These are phyloP conservation scores for Paraurostyla sp. DNA, from an alignment of 73 alveolate species.

Conservation along the genomic window DNA sequence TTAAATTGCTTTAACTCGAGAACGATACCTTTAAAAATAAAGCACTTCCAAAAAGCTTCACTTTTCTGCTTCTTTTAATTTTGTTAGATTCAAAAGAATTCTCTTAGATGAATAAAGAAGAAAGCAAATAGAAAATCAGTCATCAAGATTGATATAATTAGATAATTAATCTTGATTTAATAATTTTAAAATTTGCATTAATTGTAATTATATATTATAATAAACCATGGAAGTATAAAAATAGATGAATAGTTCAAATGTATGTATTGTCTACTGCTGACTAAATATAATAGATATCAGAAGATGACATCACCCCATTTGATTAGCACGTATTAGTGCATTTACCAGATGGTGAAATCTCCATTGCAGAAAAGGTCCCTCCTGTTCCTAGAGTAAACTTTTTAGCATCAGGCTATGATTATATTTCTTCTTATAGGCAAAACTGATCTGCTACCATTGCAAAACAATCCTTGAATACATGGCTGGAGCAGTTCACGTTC, in stretches of 20 bases:
- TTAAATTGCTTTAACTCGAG: too few relatives aligned
- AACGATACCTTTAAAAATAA: neutral
- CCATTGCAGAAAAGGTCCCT: conserved; percentile 37
- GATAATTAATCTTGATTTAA: neutral
- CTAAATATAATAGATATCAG: neutral
- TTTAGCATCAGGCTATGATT: neutral
- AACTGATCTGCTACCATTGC: conserved; percentile 39
- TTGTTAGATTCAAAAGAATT: neutral
- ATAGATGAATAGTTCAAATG: too few relatives aligned
- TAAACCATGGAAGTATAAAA: neutral
- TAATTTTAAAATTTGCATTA: neutral
- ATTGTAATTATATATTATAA: too few relatives aligned
- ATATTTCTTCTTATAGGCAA: neutral
- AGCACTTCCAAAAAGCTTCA: neutral
- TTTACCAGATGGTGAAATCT: conserved; percentile 46
- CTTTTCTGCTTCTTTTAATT: neutral
- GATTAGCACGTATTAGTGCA: conserved; percentile 34
- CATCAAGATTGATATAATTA: neutral
- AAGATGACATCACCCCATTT: neutral
- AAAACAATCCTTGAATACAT: conserved; percentile 6
- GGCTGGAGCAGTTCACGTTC: conserved; percentile 43
- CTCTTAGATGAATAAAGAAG: neutral
- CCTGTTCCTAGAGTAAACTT: conserved; percentile 46
- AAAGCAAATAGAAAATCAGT: neutral
- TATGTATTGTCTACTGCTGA: too few relatives aligned